Base-by-base conservation (phyloP, 2,329 filamentous ascomycete species). In the Leptoxyphium fumago region DNA sequence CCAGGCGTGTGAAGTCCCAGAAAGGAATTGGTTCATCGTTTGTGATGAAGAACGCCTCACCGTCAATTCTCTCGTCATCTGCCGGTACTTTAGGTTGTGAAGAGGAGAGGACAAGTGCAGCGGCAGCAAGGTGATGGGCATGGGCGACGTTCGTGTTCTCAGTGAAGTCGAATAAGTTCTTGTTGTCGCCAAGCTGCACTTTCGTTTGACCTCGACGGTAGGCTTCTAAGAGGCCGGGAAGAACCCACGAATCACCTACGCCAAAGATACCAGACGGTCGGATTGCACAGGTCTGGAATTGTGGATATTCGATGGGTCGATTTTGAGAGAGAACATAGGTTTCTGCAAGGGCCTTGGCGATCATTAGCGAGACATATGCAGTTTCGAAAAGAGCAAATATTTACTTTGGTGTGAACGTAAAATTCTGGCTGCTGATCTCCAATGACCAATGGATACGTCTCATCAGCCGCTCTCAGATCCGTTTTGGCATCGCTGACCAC, bases 41-140 rank as follows among this genome's bases (percentile, higher is more conserved):
- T 40, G 60, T 59, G 40, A 64, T 50, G 45, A 57, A 51, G 52
- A 62, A 64, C 14, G 54, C 51, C 52, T 63, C 50, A 3, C 61
- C 61, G 28, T 61, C 61, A 9, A 63, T 54, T 11, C 32, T 39
- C 5, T 10, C 13, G 6, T n/a, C 32, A 5, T 30, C 13, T 13
- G 18, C 10, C 11, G 32, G 13, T 1, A 59, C 55, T 29, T 34
- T 41, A 10, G 53, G 46, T n/a, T 51, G 45, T 9, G 50, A 45
- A 15, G 50, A 49, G 10, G 50, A 49, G n/a, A 34, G 29, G 2
- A 60, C 41, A 2, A 62, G 57, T 7, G 52, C 54, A 6, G 47
- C 29, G 2, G 59, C 57, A 21, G 59, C 52, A 11, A 62, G 50
- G 13, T 55, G 43, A 42, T 61, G 56, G 15, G 55, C 50, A 30